These are phyloP conservation scores for Metschnikowia chrysomelidarum DNA, from an alignment of 805 yeast species.

Conservation along the genomic window DNA sequence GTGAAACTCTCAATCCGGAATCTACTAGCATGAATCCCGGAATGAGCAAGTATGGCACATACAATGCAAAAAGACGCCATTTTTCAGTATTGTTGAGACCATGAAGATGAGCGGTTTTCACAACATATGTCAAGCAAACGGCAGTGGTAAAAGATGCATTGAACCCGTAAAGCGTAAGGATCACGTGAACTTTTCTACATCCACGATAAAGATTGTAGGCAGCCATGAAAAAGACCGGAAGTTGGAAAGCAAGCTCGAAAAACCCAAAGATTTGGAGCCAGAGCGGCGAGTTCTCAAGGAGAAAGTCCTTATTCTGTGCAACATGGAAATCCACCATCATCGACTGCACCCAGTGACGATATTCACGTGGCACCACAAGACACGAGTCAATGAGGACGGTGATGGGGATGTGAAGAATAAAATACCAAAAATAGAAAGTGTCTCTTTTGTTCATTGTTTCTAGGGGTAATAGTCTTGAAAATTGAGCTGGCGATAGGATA, in stretches of 20 bases:
- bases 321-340: constrained; percentile 59
- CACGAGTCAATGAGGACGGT: constrained; percentile 75
- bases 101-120: constrained; percentile 28
- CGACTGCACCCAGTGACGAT: constrained; percentile 48
- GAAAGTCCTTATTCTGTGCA: constrained; percentile 64
- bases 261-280: constrained; percentile 77
- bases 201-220: constrained; percentile 23
- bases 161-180: constrained; percentile 66
- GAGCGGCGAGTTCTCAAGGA: constrained; percentile 54
- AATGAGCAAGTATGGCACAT: constrained; percentile 68
- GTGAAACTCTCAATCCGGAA: constrained; percentile 12
- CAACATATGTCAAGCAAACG: constrained; percentile 61
- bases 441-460: constrained; percentile 30
- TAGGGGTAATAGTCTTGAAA: too few relatives aligned
- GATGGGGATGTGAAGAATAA: constrained; percentile 68
- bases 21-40: constrained; percentile 60
- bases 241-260: constrained; percentile 71
- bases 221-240: constrained; percentile 69
- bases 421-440: constrained; percentile 49
- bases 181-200: constrained; percentile 23
- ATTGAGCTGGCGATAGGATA: too few relatives aligned
- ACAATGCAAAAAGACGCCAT: constrained; percentile 48
- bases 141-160: constrained; percentile 81
- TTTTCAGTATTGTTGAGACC: constrained; percentile 41
- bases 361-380: constrained; percentile 57